These are phyloP conservation scores for Fusarium sp. DNA, from an alignment of 2,329 filamentous ascomycete species.

Conservation along the genomic window DNA sequence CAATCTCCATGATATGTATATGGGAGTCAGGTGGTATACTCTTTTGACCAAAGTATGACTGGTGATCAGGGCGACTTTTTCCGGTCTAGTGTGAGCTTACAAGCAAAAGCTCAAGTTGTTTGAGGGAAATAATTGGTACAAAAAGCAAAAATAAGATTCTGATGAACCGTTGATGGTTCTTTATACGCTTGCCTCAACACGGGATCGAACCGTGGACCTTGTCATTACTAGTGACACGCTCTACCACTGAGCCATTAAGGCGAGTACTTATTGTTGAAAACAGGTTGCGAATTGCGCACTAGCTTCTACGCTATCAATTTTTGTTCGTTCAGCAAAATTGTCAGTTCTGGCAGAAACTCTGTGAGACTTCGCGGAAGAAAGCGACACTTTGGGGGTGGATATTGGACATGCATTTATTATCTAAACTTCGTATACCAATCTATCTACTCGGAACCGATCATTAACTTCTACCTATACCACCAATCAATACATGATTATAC, in stretches of 20 bases:
- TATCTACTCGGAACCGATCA: background rate
- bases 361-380: background rate
- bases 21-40: conserved; percentile 11
- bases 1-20: conserved; percentile 14
- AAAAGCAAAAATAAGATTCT: background rate
- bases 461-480: background rate
- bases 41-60: background rate
- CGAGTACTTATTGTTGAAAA: conserved; percentile 5
- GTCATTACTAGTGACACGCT: conserved; percentile 39
- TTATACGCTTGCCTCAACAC: background rate
- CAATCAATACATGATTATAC: background rate
- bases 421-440: background rate
- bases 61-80: background rate
- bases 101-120: background rate
- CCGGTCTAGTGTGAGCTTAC: background rate
- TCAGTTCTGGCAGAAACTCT: background rate
- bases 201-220: conserved; percentile 37
- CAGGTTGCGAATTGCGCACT: rapidly evolving
- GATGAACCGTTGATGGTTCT: rapidly evolving
- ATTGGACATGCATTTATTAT: background rate
- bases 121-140: rapidly evolving
- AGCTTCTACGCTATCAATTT: background rate
- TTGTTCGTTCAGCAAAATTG: background rate
- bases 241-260: conserved; percentile 35
- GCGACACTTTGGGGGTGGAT: no score